Evolutionary conservation across 768 basidiomycete genomes (phyloP).

Genomic region (Asterophora lycoperdoides): DNA sequence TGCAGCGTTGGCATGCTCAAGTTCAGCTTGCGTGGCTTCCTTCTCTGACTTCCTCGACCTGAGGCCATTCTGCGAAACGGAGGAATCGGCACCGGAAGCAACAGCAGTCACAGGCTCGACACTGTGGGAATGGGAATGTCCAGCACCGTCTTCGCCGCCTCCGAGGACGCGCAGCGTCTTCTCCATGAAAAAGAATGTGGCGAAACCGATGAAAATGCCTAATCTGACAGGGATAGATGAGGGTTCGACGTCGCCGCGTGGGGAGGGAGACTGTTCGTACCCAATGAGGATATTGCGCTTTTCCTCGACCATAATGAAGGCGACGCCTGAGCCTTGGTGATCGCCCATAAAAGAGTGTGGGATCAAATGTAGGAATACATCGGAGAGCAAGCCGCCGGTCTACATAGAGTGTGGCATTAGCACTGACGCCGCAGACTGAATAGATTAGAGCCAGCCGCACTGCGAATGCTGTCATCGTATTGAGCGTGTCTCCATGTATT

Average conservation of each 20-base stretch:
- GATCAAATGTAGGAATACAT: slow-evolving; percentile 88
- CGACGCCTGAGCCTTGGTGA: slow-evolving; percentile 64
- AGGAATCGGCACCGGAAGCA: slow-evolving; percentile 45
- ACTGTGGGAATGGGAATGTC: slow-evolving; percentile 54
- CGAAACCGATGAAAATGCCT: slow-evolving; percentile 82
- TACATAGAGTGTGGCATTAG: slow-evolving; percentile 23
- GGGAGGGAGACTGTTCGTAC: slow-evolving; percentile 36
- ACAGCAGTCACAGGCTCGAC: slow-evolving; percentile 31
- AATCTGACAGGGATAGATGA: slow-evolving; percentile 38
- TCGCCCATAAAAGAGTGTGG: slow-evolving; percentile 93
- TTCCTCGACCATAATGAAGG: slow-evolving; percentile 83
- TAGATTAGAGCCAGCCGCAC: slow-evolving; percentile 39
- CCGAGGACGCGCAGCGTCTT: slow-evolving; percentile 83
- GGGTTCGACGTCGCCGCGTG: not conserved
- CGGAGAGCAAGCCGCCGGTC: slow-evolving; percentile 89
- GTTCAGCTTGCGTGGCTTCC: slow-evolving; percentile 17
- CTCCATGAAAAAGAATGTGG: slow-evolving; percentile 90
- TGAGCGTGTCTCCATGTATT: slow-evolving; percentile 79
- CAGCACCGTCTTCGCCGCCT: slow-evolving; percentile 48
- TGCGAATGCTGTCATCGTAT: slow-evolving; percentile 93
- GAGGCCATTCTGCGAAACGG: slow-evolving; percentile 42
- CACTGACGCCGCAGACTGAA: slow-evolving; percentile 5
- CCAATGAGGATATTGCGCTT: slow-evolving; percentile 89
- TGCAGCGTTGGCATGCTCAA: slow-evolving; percentile 25
- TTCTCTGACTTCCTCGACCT: slow-evolving; percentile 41